Conservation (phyloP, 1,139 yeast genomes). For the Chernovozyma sophiae-reginae region DNA sequence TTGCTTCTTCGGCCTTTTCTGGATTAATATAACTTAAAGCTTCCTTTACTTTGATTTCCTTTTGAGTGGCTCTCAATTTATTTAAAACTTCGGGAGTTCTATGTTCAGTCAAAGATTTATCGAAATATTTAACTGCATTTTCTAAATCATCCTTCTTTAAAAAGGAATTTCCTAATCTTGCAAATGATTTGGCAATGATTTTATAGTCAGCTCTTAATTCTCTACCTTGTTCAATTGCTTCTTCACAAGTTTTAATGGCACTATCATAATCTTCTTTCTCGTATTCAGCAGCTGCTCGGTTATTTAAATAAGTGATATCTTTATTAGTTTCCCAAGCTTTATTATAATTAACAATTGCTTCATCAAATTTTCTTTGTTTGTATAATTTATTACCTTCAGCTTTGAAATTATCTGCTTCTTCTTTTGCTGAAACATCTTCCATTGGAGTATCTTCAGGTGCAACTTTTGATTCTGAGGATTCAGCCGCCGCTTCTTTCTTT, state of each 20-base stretch:
- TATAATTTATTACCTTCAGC: slow-evolving; percentile 83
- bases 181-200: slow-evolving; percentile 85
- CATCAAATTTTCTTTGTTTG: slow-evolving; percentile 86
- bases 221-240: slow-evolving; percentile 87
- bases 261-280: slow-evolving; percentile 91
- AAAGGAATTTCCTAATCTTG: slow-evolving; percentile 83
- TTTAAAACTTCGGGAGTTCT: slow-evolving; percentile 91
- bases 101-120: slow-evolving; percentile 93
- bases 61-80: slow-evolving; percentile 84
- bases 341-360: slow-evolving; percentile 81
- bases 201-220: slow-evolving; percentile 90
- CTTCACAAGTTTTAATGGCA: slow-evolving; percentile 75
- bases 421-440: slow-evolving; percentile 28
- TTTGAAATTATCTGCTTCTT: slow-evolving; percentile 73
- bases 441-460: slow-evolving; percentile 30
- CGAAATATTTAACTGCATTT: slow-evolving; percentile 74
- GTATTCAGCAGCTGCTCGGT: slow-evolving; percentile 95
- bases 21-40: slow-evolving; percentile 79
- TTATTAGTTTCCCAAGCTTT: slow-evolving; percentile 79
- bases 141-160: slow-evolving; percentile 69
- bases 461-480: slow-evolving; percentile 26
- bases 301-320: slow-evolving; percentile 92
- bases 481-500: slow-evolving; percentile 20
- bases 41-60: slow-evolving; percentile 75
- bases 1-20: slow-evolving; percentile 91